A percentile compares a stretch with the other conserved stretches of the same genome.
These are phyloP conservation scores for Clonostachys rosea DNA, from an alignment of 2,329 filamentous ascomycete species.

Conservation along the genomic window DNA sequence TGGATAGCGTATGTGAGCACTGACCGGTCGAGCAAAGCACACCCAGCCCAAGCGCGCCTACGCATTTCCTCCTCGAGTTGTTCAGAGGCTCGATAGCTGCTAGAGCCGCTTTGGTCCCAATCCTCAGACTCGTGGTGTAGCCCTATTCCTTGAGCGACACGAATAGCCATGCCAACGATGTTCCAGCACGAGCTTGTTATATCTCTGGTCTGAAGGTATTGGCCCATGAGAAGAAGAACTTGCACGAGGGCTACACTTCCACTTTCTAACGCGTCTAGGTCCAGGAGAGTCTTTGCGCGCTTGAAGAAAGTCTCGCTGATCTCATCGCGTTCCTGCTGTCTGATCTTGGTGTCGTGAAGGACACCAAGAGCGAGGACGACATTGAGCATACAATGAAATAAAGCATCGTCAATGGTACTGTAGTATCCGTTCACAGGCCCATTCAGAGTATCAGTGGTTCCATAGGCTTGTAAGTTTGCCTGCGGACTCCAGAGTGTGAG, in stretches of 20 bases:
- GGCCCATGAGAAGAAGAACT: conserved; percentile 12
- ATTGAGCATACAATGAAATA: conserved; percentile 12
- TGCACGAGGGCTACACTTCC: conserved; percentile 13
- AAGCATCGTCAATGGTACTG: background rate
- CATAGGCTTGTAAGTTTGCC: background rate
- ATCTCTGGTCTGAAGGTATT: conserved; percentile 16
- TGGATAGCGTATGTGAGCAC: background rate
- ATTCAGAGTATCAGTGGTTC: background rate
- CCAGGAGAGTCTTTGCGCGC: background rate
- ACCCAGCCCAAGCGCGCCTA: background rate
- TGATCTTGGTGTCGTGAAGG: conserved; percentile 6
- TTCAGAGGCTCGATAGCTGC: background rate
- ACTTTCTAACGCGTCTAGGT: background rate
- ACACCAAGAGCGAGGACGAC: conserved; percentile 14
- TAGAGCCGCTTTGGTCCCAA: background rate
- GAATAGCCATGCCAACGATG: conserved; percentile 14
- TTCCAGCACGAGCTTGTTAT: conserved; percentile 13
- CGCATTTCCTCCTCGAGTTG: background rate
- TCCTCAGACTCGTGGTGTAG: conserved; percentile 8
- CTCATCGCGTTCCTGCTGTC: background rate
- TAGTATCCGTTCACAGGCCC: background rate
- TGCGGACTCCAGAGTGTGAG: conserved; percentile 2
- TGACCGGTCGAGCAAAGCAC: background rate
- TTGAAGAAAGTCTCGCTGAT: background rate
- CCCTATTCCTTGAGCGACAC: conserved; percentile 15